Evolutionary conservation across 176 grass and related monocot species (phyloP), one percentile per base, ranked within the genome.

Genomic region (barley (Hordeum vulgare)): DNA sequence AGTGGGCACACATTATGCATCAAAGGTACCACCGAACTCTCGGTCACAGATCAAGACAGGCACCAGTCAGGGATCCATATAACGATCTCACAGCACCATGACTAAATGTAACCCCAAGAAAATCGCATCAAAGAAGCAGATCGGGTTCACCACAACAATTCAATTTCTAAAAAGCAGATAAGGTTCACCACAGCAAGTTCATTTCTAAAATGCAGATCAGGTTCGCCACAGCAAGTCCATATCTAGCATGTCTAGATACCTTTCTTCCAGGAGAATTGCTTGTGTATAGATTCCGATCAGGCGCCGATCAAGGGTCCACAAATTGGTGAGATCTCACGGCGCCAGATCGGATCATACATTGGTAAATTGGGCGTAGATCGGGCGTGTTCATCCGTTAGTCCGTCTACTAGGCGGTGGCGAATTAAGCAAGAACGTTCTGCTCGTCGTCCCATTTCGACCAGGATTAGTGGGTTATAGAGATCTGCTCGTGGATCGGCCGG

Each of bases 291-390:
- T 28, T 67, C 66, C 18, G 82, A 73, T 24, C 59, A 11, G 28
- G 74, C 80, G 49, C 88, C 66, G 88, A 18, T 83, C 79, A 86
- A 79, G 54, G 88, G 83, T 74, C 84, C 29, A 31, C 25, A 9
- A 12, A 2, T 18, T 0, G 6, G 71, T 44, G 40, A 58, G 84
- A 90, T 75, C 88, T 90, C 88, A 79, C 59, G 47, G 79, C 59
- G 13, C 83, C 57, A 37, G 83, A 83, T 73, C 88, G 86, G 88
- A 86, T 79, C 59, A 11, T 34, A 72, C 72, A 78, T 60, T 45
- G 36, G 64, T 63, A 51, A 51, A 42, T 25, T 8, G 17, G 23
- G 63, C 12, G 14, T 56, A 65, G 28, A 41, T 20, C 9, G 4
- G 7, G 68, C 11, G 18, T 34, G 18, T 40, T 41, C 23, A 66